Evolutionary conservation across 306 rosid species (phyloP).

Genomic region (Ormosia emarginata): DNA sequence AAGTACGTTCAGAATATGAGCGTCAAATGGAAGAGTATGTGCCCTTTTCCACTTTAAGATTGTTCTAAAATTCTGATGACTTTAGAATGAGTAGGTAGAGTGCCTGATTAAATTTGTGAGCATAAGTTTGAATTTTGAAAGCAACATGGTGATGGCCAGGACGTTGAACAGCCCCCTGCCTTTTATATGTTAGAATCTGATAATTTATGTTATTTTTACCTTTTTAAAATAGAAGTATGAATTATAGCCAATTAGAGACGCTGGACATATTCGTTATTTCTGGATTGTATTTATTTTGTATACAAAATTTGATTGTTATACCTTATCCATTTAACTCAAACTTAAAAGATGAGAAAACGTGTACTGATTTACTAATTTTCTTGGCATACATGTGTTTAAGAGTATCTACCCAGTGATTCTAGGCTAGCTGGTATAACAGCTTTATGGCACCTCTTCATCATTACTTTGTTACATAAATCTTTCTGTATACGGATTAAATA

Average conservation of each 20-base stretch:
- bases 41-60: background rate
- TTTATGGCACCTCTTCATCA: background rate
- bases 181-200: background rate
- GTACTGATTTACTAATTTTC: background rate
- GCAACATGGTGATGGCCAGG: background rate
- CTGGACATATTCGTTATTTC: background rate
- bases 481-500: background rate
- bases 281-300: background rate
- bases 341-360: background rate
- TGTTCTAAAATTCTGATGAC: conserved; percentile 2
- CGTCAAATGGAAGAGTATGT: conserved; percentile 86
- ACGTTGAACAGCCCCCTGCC: background rate
- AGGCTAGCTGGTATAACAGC: background rate
- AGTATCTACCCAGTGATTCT: background rate
- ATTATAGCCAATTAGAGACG: background rate
- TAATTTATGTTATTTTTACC: background rate
- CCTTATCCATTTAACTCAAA: background rate
- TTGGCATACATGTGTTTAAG: background rate
- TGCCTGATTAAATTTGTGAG: conserved; percentile 6
- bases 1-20: conserved; percentile 91
- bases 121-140: background rate
- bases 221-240: background rate
- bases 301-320: conserved; percentile 3
- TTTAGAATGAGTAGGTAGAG: background rate
- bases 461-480: background rate